Evolutionary conservation across 2,329 filamentous ascomycete genomes (phyloP), one percentile per base, ranked within the genome.

Genomic region (Colletotrichum viniferum): DNA sequence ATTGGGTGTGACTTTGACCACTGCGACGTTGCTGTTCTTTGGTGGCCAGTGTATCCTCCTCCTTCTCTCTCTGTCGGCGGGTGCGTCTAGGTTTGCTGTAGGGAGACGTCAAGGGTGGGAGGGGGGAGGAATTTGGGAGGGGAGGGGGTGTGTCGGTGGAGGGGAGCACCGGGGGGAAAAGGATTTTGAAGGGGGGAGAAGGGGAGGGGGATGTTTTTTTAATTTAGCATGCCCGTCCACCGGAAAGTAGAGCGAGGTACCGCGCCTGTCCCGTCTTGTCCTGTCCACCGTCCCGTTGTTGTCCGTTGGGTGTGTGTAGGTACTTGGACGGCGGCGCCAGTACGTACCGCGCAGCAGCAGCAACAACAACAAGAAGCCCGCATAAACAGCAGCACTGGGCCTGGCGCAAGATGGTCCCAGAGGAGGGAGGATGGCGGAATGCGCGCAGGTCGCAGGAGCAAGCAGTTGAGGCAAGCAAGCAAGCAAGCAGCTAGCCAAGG

Each of bases 171-270:
- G 34, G 21, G 69, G 69, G 69, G n/a, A 60, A 55, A 13, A 36
- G 62, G 43, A 70, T 56, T 14, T 34, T n/a, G 32, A 36, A 62
- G 55, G 56, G 38, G 55, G 38, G 63, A 28, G 36, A 68, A 30
- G 8, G 18, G 56, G 56, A 21, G 26, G 36, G 58, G 10, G 24
- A 61, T 64, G 69, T 63, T 69, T 63, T 26, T 69, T 69, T 43
- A 63, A 70, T 70, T 61, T 72, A 30, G 69, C 34, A 36, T 68
- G 69, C 52, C 52, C 63, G 52, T 58, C 65, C 65, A 58, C 64
- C 36, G 24, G 62, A 65, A 32, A 48, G 62, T 32, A 28, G 18
- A 58, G 55, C 26, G 12, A 58, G 21, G 21, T 24, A 58, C 55
- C 26, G 55, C 26, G 26, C 21, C 55, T 58, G 18, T 48, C 38